A percentile compares a stretch with the other conserved stretches of the same genome.
Conservation (phyloP, 768 basidiomycete species). For the Dacryopinax spathularia region DNA sequence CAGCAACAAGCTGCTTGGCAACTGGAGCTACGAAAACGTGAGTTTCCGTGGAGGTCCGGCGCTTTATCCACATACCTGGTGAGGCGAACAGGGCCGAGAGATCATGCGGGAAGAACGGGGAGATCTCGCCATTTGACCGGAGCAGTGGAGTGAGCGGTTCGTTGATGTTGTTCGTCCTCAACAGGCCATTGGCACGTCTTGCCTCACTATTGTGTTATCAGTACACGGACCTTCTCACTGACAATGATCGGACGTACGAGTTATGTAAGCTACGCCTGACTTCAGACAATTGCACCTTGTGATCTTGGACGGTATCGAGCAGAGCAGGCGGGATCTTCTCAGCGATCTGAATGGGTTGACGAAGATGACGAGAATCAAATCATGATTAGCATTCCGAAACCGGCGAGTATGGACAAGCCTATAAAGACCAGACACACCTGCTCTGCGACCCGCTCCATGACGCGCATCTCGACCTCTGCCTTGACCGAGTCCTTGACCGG, state of each 20-base stretch:
- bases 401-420: not conserved
- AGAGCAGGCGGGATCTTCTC: constrained; percentile 22
- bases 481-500: constrained; percentile 31
- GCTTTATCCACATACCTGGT: not conserved
- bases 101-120: constrained; percentile 36
- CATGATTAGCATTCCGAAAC: not conserved
- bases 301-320: constrained; percentile 19
- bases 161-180: constrained; percentile 30
- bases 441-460: constrained; percentile 31
- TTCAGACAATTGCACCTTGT: constrained; percentile 32
- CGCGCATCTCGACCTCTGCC: constrained; percentile 27
- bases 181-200: constrained; percentile 33
- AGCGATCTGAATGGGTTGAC: constrained; percentile 35
- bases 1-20: constrained; percentile 31
- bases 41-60: too few species aligned
- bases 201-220: constrained; percentile 30
- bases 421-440: constrained; percentile 25
- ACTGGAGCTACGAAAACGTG: constrained; percentile 26
- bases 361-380: not conserved
- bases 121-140: constrained; percentile 36
- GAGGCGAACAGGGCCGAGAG: constrained; percentile 34
- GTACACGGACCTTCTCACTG: not conserved
- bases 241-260: constrained; percentile 27
- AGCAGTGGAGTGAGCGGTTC: constrained; percentile 38
- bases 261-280: constrained; percentile 34